phyloP scores from a whole-genome alignment of 306 rosid genomes.

The Trifolium fragiferum region DNA sequence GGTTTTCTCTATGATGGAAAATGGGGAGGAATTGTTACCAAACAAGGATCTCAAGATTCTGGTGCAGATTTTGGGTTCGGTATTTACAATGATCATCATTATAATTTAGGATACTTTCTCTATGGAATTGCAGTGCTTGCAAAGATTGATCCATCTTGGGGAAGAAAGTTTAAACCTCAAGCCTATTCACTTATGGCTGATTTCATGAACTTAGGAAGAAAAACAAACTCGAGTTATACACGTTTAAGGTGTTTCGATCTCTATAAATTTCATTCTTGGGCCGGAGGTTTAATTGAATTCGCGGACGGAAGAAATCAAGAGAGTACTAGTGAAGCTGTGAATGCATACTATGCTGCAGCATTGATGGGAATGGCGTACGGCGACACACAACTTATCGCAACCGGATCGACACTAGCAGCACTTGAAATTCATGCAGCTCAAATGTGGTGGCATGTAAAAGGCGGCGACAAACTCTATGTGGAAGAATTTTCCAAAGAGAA shows the following conservation, averaged over 20 bases:
- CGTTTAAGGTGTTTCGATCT: conserved; percentile 76
- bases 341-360: conserved; percentile 85
- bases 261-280: conserved; percentile 83
- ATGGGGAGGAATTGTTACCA: conserved; percentile 87
- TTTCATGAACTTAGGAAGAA: conserved; percentile 60
- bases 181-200: conserved; percentile 76
- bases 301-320: conserved; percentile 82
- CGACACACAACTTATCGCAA: conserved; percentile 69
- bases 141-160: conserved; percentile 84
- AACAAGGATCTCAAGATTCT: conserved; percentile 69
- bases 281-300: conserved; percentile 64
- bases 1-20: conserved; percentile 72
- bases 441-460: conserved; percentile 85
- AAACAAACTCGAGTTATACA: conserved; percentile 48
- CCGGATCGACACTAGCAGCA: conserved; percentile 67
- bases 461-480: conserved; percentile 51
- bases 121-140: conserved; percentile 87
- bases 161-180: conserved; percentile 64
- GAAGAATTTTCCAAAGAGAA: conserved; percentile 66
- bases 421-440: conserved; percentile 78
- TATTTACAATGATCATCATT: conserved; percentile 82
- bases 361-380: conserved; percentile 84
- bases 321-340: conserved; percentile 88
- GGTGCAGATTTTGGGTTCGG: conserved; percentile 86
- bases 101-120: conserved; percentile 72